phyloP scores from a whole-genome alignment of 73 alveolate genomes.

The Durusdinium trenchii region DNA sequence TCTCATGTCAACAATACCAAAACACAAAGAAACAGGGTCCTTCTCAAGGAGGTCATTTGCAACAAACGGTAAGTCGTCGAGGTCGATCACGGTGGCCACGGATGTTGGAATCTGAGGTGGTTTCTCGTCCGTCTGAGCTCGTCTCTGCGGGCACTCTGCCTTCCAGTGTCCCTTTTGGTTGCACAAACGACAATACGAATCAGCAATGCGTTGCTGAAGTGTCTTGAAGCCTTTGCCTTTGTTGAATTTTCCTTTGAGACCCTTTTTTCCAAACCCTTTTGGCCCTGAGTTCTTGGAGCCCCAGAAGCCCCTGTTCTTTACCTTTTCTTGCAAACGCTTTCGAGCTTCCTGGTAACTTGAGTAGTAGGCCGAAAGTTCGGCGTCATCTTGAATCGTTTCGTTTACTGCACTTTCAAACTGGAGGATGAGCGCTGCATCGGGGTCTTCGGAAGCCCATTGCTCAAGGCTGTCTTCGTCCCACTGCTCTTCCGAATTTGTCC shows the following conservation, averaged over 20 bases:
- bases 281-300: no score
- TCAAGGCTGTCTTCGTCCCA: neutral
- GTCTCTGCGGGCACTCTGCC: neutral
- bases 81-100: neutral
- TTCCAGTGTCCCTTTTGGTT: neutral
- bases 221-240: neutral
- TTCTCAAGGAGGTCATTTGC: neutral
- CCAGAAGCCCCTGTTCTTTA: neutral
- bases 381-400: neutral
- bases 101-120: no score
- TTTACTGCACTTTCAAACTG: neutral
- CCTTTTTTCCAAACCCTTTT: neutral
- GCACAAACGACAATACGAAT: neutral
- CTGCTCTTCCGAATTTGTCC: neutral
- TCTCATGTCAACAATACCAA: neutral
- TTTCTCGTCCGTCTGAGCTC: neutral
- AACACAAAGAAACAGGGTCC: neutral
- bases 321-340: neutral
- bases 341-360: neutral
- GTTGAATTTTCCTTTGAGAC: neutral
- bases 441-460: neutral
- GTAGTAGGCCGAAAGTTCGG: neutral
- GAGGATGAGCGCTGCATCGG: neutral
- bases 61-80: neutral
- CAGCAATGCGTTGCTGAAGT: neutral